These are phyloP conservation scores for Luzula sylvatica DNA, from an alignment of 176 grass and related monocot species.

Conservation along the genomic window DNA sequence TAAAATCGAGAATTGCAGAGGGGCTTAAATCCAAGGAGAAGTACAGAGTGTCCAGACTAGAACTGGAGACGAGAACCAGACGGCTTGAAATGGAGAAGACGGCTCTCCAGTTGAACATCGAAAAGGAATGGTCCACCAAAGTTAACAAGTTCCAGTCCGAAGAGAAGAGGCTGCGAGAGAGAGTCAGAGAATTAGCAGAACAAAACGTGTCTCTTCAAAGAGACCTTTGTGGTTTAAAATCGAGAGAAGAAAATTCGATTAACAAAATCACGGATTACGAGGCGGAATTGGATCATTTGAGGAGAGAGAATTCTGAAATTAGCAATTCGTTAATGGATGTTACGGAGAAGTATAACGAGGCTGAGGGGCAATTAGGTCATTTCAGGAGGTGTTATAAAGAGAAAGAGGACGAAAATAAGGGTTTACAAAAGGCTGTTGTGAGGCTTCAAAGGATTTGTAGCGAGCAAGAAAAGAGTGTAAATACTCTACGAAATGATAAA, in stretches of 20 bases:
- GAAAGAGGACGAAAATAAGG: slow-evolving; percentile 59
- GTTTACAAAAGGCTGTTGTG: slow-evolving; percentile 52
- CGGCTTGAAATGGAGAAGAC: slow-evolving; percentile 70
- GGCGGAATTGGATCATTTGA: slow-evolving; percentile 38
- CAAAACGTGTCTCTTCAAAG: slow-evolving; percentile 91
- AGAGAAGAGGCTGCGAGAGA: slow-evolving; percentile 76
- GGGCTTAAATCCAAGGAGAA: slow-evolving; percentile 51
- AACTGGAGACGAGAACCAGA: slow-evolving; percentile 40
- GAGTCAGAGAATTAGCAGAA: slow-evolving; percentile 85
- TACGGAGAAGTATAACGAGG: slow-evolving; percentile 35
- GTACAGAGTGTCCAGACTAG: slow-evolving; percentile 43
- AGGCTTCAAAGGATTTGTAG: slow-evolving; percentile 54
- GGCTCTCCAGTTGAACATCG: slow-evolving; percentile 40
- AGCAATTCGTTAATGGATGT: slow-evolving; percentile 40
- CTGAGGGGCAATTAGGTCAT: slow-evolving; percentile 42
- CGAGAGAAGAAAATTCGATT: slow-evolving; percentile 36
- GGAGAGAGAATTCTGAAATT: no score
- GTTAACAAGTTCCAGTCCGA: slow-evolving; percentile 58
- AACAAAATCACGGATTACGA: slow-evolving; percentile 34
- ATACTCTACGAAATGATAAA: slow-evolving; percentile 48
- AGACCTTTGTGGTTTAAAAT: slow-evolving; percentile 66
- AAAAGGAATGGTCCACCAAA: slow-evolving; percentile 60
- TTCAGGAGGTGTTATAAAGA: slow-evolving; percentile 47
- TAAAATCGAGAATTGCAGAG: slow-evolving; percentile 67
- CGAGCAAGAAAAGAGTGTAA: slow-evolving; percentile 79